These are phyloP conservation scores for Pseudonectria buxi DNA, from an alignment of 2,329 filamentous ascomycete genomes.

Conservation along the genomic window DNA sequence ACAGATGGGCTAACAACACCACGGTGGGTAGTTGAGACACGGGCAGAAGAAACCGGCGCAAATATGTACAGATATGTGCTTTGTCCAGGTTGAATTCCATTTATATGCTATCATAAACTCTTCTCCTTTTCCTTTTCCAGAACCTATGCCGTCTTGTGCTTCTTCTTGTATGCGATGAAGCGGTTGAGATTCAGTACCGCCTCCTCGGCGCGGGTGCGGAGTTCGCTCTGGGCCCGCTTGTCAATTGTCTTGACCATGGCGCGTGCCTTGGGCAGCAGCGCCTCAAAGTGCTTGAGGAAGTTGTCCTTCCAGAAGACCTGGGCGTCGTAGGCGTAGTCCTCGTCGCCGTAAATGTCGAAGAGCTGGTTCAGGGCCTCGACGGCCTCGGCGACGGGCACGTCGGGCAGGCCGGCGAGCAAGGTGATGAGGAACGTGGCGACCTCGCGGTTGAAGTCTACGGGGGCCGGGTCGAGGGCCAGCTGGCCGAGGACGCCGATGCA, in stretches of 20 bases:
- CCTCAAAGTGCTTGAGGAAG: constrained; percentile 54
- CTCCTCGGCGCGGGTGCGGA: constrained; percentile 55
- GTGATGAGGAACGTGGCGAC: constrained; percentile 58
- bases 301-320: constrained; percentile 58
- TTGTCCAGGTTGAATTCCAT: too few species aligned
- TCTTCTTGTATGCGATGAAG: constrained; percentile 60
- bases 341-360: constrained; percentile 62
- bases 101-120: constrained; percentile 3
- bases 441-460: constrained; percentile 50
- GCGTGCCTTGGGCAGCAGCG: constrained; percentile 45
- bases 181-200: constrained; percentile 51
- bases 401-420: constrained; percentile 43
- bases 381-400: constrained; percentile 48
- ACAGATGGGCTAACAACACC: too few species aligned
- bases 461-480: constrained; percentile 50
- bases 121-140: constrained; percentile 1
- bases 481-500: constrained; percentile 61
- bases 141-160: constrained; percentile 32
- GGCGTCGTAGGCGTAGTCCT: constrained; percentile 49
- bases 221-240: constrained; percentile 49
- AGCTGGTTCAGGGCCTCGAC: constrained; percentile 61
- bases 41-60: too few species aligned
- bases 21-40: too few species aligned
- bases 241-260: constrained; percentile 54
- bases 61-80: too few species aligned